These are phyloP conservation scores for Aspergillus carlsbadensis DNA, from an alignment of 495 filamentous ascomycete genomes.

Conservation along the genomic window DNA sequence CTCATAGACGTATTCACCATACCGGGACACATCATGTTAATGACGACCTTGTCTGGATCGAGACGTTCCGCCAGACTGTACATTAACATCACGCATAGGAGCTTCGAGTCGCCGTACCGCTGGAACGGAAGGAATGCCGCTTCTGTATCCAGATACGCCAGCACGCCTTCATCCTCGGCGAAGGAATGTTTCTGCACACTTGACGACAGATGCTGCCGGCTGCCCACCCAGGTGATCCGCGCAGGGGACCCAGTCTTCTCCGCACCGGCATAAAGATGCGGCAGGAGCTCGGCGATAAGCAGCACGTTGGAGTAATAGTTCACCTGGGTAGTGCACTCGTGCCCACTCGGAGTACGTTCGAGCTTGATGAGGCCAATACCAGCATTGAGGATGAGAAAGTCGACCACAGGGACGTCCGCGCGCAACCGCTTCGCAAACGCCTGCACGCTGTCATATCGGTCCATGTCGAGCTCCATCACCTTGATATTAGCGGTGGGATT, in stretches of 20 bases:
- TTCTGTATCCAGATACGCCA: conserved; percentile 28
- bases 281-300: conserved; percentile 30
- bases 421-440: background rate
- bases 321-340: conserved; percentile 32
- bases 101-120: conserved; percentile 31
- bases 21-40: background rate
- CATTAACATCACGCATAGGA: conserved; percentile 31
- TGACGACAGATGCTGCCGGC: conserved; percentile 18
- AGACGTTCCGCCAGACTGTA: conserved; percentile 27
- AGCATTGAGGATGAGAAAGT: conserved; percentile 23
- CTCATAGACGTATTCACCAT: background rate
- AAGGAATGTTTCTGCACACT: conserved; percentile 14
- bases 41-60: background rate
- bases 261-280: conserved; percentile 26
- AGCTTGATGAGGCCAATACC: conserved; percentile 24
- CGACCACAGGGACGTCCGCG: background rate
- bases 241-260: conserved; percentile 18
- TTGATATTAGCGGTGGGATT: background rate
- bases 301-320: conserved; percentile 37
- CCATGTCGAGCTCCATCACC: background rate
- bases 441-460: background rate
- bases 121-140: conserved; percentile 16
- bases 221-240: conserved; percentile 34
- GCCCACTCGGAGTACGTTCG: conserved; percentile 23
- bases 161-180: conserved; percentile 14